Percentiles rank a stretch among this genome's conserved stretches.
Evolutionary conservation across 2,329 filamentous ascomycete genomes (phyloP).

Genomic region (Pestalotiopsis sp.): DNA sequence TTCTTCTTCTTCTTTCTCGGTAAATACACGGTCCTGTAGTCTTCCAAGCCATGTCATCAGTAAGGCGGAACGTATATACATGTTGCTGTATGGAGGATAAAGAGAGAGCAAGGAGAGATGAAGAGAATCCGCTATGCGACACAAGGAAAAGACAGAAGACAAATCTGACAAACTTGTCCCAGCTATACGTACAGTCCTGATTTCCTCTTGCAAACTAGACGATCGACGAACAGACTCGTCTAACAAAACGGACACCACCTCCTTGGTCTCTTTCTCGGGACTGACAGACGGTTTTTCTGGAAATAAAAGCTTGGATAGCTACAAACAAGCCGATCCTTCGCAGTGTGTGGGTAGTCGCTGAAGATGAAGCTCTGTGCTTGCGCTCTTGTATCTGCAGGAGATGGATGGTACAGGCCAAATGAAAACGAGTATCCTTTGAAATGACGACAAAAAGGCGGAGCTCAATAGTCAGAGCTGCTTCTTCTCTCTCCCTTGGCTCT

Average conservation of each 20-base stretch:
- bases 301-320: conserved; percentile 13
- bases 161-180: conserved; percentile 34
- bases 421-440: background rate
- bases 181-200: conserved; percentile 59
- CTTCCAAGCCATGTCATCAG: conserved; percentile 36
- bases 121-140: background rate
- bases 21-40: conserved; percentile 42
- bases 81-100: background rate
- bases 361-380: conserved; percentile 70
- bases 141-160: conserved; percentile 6
- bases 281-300: background rate
- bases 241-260: background rate
- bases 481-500: background rate
- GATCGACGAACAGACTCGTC: conserved; percentile 7
- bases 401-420: conserved; percentile 1
- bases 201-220: background rate
- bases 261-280: background rate
- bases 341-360: conserved; percentile 15
- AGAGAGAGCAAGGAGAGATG: conserved; percentile 27
- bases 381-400: conserved; percentile 34
- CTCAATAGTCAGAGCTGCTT: background rate
- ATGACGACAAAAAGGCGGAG: background rate
- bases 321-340: conserved; percentile 18
- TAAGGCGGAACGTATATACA: conserved; percentile 28
- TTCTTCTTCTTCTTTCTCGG: conserved; percentile 27